Base-by-base conservation (phyloP, 2,329 filamentous ascomycete species). In the Aureobasidium namibiae region DNA sequence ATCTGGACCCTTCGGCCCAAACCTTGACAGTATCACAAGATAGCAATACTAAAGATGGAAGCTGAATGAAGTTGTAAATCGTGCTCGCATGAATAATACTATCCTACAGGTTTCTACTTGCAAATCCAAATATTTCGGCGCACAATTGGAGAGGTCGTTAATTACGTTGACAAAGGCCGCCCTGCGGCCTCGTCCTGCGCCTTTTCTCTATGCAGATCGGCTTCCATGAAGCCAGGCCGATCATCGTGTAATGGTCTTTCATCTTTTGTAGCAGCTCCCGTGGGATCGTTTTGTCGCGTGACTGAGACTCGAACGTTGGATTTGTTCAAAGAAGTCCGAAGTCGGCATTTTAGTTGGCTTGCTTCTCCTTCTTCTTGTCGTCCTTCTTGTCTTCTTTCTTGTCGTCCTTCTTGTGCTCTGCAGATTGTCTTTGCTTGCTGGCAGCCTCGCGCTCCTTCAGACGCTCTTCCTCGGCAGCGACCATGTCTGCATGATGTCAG, bases 391-490 rank as follows among this genome's bases (percentile, higher is more conserved):
- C 60, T 5, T 56, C 39, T 56, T 56, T n/a, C 38, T n/a, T n/a
- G n/a, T n/a, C n/a, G n/a, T n/a, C 61, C 60, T 63, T 61, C 64
- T 69, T 67, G 31, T 60, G 34, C 26, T 66, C 63, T 58, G 63
- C 58, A 49, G 66, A 59, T 60, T 67, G 63, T 36, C 66, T 50
- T 54, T 65, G 52, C 64, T 70, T 67, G 41, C 70, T 64, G n/a
- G 69, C 70, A 53, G 68, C 67, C 61, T 78, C 72, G 46, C 87
- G 69, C 63, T 77, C 78, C 62, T 79, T 78, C 14, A 82, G 74
- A 54, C 78, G 74, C 62, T 80, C 79, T 77, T 92, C 89, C 76
- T 92, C 89, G 21, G 89, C 85, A 62, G 83, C 88, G 52, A 92
- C 87, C 88, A 92, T 92, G 67, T 92, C 87, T 88, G 67, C 1